Conservation (phyloP, 108 stramenopile genomes). For the Cyclotella choctawhatcheeana region DNA sequence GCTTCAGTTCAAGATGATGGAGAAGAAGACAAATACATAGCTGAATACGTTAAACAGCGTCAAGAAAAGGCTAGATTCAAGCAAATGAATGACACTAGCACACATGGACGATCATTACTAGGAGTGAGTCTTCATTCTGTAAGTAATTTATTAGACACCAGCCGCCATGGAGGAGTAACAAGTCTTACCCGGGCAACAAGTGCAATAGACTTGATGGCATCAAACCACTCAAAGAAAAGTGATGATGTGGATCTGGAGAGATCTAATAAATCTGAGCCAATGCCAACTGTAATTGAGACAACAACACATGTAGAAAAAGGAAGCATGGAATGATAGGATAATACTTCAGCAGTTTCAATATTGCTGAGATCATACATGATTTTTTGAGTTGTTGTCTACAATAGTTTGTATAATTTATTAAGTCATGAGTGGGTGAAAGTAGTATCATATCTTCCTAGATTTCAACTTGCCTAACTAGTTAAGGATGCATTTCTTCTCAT, state of each 20-base stretch:
- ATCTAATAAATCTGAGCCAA: background rate
- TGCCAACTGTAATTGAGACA: background rate
- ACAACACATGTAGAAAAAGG: too few species aligned
- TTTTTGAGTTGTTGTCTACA: too few species aligned
- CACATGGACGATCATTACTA: background rate
- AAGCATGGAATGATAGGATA: too few species aligned
- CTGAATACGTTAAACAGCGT: conserved; percentile 29
- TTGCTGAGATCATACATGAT: too few species aligned
- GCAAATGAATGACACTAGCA: conserved; percentile 6
- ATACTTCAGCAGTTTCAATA: too few species aligned
- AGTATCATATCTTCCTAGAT: too few species aligned
- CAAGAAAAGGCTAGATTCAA: conserved; percentile 18
- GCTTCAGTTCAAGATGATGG: conserved; percentile 10
- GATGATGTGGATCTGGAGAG: background rate
- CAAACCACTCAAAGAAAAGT: background rate
- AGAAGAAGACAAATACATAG: conserved; percentile 33
- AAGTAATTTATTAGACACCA: background rate
- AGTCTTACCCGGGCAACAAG: background rate
- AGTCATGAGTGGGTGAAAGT: too few species aligned
- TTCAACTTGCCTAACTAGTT: too few species aligned
- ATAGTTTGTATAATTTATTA: too few species aligned
- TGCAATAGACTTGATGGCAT: conserved; percentile 5
- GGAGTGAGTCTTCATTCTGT: conserved; percentile 10
- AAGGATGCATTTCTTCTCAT: too few species aligned
- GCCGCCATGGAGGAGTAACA: background rate